Conservation (phyloP, 345 rosid species). For the Citrus inodora region DNA sequence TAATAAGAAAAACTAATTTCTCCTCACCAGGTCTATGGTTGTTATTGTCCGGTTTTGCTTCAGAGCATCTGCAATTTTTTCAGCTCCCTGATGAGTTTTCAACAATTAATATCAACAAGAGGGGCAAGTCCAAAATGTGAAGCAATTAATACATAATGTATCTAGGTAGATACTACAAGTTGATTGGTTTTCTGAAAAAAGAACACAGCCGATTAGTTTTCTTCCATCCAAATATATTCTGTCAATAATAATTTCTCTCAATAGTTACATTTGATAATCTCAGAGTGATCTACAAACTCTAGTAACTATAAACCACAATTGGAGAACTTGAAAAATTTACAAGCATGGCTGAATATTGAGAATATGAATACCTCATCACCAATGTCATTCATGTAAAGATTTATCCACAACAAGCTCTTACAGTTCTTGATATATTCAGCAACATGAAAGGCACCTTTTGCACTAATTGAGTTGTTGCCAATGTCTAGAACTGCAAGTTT, state of each 20-base stretch:
- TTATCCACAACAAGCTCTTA: constrained; percentile 92
- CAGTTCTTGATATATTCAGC: constrained; percentile 84
- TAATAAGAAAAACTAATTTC: constrained; percentile 4
- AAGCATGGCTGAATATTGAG: neutral
- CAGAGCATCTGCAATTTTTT: constrained; percentile 77
- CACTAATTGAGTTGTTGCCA: constrained; percentile 85
- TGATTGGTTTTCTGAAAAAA: neutral
- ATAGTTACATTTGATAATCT: neutral
- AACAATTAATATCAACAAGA: constrained; percentile 8
- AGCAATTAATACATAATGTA: neutral
- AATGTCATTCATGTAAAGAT: constrained; percentile 95
- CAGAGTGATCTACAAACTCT: neutral
- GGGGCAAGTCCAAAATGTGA: constrained; percentile 6
- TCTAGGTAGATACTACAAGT: neutral
- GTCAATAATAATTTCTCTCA: neutral
- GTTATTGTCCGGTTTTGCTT: constrained; percentile 70
- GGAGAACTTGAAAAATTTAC: neutral
- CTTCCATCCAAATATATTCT: neutral
- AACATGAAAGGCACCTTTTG: constrained; percentile 78
- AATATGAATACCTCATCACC: constrained; percentile 73
- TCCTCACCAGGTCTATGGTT: constrained; percentile 81
- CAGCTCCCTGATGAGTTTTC: constrained; percentile 69
- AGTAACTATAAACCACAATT: neutral
- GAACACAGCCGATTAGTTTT: neutral
- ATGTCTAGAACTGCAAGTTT: constrained; percentile 70